phyloP scores from a whole-genome alignment of 2,329 filamentous ascomycete genomes.

The Monosporascus sp. region DNA sequence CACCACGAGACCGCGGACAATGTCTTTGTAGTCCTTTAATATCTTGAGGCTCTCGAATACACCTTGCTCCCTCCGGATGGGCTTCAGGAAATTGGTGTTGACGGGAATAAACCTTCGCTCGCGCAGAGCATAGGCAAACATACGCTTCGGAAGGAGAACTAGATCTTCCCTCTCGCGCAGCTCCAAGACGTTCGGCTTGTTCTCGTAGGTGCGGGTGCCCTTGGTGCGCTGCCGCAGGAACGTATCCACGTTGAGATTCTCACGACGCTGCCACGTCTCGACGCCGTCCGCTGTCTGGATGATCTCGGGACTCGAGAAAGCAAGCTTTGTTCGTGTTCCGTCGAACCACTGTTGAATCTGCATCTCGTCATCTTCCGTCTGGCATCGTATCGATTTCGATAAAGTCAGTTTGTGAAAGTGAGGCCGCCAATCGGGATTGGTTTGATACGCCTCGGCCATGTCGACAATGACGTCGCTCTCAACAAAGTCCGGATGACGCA shows the following conservation, averaged over 20 bases:
- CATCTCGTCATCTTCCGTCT: conserved; percentile 29
- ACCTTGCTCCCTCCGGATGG: conserved; percentile 27
- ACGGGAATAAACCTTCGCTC: conserved; percentile 34
- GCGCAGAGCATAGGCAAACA: conserved; percentile 36
- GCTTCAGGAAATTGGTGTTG: conserved; percentile 29
- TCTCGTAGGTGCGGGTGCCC: conserved; percentile 29
- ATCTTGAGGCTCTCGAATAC: conserved; percentile 37
- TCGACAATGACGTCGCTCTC: conserved; percentile 39
- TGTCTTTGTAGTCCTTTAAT: conserved; percentile 34
- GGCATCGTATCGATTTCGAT: conserved; percentile 25
- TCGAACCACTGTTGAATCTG: conserved; percentile 34
- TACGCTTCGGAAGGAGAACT: conserved; percentile 33
- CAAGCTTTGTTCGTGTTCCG: conserved; percentile 21
- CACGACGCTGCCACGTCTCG: conserved; percentile 31
- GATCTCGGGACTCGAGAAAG: conserved; percentile 29
- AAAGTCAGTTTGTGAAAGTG: conserved; percentile 22
- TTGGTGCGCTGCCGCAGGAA: conserved; percentile 31
- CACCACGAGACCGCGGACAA: conserved; percentile 34
- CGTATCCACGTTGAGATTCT: conserved; percentile 27
- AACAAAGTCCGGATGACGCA: conserved; percentile 32
- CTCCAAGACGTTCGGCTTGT: conserved; percentile 20
- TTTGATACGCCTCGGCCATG: conserved; percentile 34
- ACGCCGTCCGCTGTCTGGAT: conserved; percentile 31
- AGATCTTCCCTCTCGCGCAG: conserved; percentile 22
- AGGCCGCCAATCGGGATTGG: conserved; percentile 32